These are phyloP conservation scores for Colletotrichum shisoi DNA, from an alignment of 2,329 filamentous ascomycete genomes.

Conservation along the genomic window DNA sequence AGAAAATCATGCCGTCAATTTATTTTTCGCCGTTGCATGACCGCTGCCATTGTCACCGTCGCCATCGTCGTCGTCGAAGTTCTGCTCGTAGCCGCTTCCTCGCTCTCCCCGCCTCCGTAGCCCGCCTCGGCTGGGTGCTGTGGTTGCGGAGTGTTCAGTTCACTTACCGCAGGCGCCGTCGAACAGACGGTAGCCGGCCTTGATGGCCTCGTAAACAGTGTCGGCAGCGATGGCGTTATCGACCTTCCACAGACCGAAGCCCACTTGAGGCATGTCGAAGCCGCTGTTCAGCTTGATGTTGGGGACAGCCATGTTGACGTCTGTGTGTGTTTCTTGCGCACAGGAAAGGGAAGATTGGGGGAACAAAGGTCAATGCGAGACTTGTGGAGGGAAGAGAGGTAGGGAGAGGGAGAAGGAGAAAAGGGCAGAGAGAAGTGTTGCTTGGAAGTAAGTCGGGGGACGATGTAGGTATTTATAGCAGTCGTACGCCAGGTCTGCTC, in stretches of 20 bases:
- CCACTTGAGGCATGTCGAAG: conserved; percentile 76
- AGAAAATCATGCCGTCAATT: conserved; percentile 6
- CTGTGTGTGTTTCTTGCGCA: conserved; percentile 8
- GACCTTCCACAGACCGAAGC: conserved; percentile 86
- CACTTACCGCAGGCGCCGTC: conserved; percentile 67
- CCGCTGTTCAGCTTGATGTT: conserved; percentile 71
- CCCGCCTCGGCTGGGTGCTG: not conserved
- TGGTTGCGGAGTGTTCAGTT: conserved; percentile 36
- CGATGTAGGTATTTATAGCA: conserved; percentile 33
- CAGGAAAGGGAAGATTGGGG: conserved; percentile 8
- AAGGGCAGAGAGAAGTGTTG: conserved; percentile 4
- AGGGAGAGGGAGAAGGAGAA: conserved; percentile 1
- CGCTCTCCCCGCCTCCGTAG: not conserved
- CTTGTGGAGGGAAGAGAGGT: conserved; percentile 18
- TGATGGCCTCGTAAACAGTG: conserved; percentile 78
- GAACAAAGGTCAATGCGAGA: conserved; percentile 20
- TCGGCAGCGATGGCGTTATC: conserved; percentile 76
- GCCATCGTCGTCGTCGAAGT: not conserved
- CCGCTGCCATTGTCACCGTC: not conserved
- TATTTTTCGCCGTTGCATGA: no score
- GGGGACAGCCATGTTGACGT: conserved; percentile 46
- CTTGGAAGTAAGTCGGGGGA: conserved; percentile 1
- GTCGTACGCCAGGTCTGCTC: conserved; percentile 16
- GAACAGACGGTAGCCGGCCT: conserved; percentile 67
- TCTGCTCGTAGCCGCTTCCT: not conserved